Base-by-base conservation (phyloP, 2,329 filamentous ascomycete species). In the Neonectria sp. region DNA sequence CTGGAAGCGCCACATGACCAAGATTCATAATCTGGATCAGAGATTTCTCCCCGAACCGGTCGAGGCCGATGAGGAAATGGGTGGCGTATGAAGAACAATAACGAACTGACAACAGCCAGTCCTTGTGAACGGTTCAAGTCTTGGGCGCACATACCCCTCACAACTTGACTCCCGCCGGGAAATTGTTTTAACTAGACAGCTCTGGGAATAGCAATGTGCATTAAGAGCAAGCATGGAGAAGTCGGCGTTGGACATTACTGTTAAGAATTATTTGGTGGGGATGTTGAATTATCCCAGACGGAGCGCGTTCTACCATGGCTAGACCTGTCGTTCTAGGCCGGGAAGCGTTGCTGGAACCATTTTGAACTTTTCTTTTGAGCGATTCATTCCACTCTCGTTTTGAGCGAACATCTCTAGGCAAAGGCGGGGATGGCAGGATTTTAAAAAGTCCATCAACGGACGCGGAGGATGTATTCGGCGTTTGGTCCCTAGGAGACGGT, bases 1-100 rank as follows among this genome's bases (percentile, higher is more conserved):
- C 76, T 90, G 88, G 88, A 86, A 88, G 71, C 80, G 88, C 63
- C 88, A 90, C 74, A 90, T 90, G 87, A 81, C 84, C 40, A 90
- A 89, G 76, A 90, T 89, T 71, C 88, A 90, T 71, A 78, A 83
- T 40, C 77, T 84, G 67, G 83, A 85, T 57, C 77, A 80, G 53
- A 71, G 72, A 53, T 65, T 75, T 25, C 78, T 82, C 6, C 83
- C 85, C 2, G 81, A 83, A 17, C 83, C 84, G 21, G 79, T 84
- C 15, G 79, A 83, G 58, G 78, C 79, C 17, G 84, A 85, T 65
- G 78, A 73, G 46, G 74, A 76, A n/a, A 76, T 76, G 74, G 61
- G 66, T 21, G 74, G 74, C 37, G 67, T 72, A 65, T 76, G 53
- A 70, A 24, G 25, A 29, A n/a, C 6, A 46, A 25, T 6, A 17